A percentile compares a stretch with the other conserved stretches of the same genome.
Evolutionary conservation across 1,139 yeast genomes (phyloP).

Genomic region (Blastobotrys indianensis): DNA sequence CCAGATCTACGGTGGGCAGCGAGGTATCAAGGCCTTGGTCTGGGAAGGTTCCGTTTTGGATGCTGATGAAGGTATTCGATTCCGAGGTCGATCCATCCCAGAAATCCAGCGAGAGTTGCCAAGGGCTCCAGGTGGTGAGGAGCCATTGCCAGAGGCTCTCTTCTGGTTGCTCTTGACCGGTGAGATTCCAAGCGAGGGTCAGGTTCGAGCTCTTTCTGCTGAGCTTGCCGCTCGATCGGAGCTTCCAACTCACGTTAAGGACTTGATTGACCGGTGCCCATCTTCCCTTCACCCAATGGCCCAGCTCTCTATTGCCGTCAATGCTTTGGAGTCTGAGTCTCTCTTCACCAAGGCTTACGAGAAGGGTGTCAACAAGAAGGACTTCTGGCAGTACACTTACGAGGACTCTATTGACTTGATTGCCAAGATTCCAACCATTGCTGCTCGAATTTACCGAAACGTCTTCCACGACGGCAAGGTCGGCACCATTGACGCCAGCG

Average conservation of each 20-base stretch:
- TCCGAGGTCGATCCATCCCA: slow-evolving; percentile 97
- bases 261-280: slow-evolving; percentile 51
- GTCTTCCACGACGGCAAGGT: slow-evolving; percentile 76
- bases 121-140: slow-evolving; percentile 78
- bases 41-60: slow-evolving; percentile 99
- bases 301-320: slow-evolving; percentile 60
- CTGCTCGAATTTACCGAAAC: slow-evolving; percentile 62
- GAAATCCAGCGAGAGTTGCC: slow-evolving; percentile 91
- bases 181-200: slow-evolving; percentile 52
- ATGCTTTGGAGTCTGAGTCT: slow-evolving; percentile 60
- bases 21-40: slow-evolving; percentile 95
- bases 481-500: slow-evolving; percentile 59
- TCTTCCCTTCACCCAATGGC: slow-evolving; percentile 63
- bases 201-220: slow-evolving; percentile 47
- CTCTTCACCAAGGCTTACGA: slow-evolving; percentile 60
- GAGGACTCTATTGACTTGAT: slow-evolving; percentile 60
- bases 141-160: slow-evolving; percentile 57
- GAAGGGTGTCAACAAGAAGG: slow-evolving; percentile 58
- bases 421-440: slow-evolving; percentile 62
- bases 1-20: slow-evolving; percentile 99
- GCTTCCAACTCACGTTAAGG: slow-evolving; percentile 50
- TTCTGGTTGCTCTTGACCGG: slow-evolving; percentile 62
- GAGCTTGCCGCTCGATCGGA: slow-evolving; percentile 55
- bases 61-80: slow-evolving; percentile 96
- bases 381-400: slow-evolving; percentile 62